A percentile compares a stretch with the other conserved stretches of the same genome.
phyloP scores from a whole-genome alignment of 2,329 filamentous ascomycete species.

The Fusarium equiseti region DNA sequence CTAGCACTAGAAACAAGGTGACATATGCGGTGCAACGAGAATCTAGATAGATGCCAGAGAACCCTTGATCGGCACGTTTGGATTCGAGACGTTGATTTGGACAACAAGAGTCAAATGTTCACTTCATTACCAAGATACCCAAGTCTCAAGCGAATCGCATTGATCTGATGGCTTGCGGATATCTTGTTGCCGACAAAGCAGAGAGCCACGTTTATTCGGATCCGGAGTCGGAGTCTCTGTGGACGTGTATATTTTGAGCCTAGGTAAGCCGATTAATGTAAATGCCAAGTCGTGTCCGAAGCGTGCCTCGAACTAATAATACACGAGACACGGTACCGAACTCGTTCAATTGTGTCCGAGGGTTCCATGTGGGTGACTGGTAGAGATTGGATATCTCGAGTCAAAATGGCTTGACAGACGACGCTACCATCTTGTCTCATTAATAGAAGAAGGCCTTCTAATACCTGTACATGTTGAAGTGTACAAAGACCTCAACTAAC shows the following conservation, averaged over 20 bases:
- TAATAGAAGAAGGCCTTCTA: neutral
- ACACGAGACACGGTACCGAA: neutral
- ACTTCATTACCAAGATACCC: neutral
- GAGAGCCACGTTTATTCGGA: neutral
- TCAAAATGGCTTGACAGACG: neutral
- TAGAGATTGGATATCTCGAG: neutral
- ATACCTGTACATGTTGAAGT: neutral
- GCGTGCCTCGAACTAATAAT: neutral
- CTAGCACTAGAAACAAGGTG: neutral
- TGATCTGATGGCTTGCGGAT: neutral
- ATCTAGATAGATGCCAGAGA: constrained; percentile 9
- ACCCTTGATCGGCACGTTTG: constrained; percentile 1
- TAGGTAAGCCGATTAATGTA: neutral
- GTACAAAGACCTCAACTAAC: neutral
- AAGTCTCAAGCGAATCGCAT: neutral
- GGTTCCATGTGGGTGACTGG: neutral
- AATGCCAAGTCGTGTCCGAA: neutral
- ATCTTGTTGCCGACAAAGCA: neutral
- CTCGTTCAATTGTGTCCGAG: neutral
- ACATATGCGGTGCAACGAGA: neutral
- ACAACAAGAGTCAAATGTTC: neutral
- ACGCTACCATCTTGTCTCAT: neutral
- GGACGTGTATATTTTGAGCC: neutral
- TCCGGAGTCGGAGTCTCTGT: neutral
- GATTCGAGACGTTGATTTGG: neutral